Percentiles rank a stretch among this genome's conserved stretches.
Evolutionary conservation across 2,329 filamentous ascomycete genomes (phyloP).

Genomic region (Aspergillus quadrilineatus): DNA sequence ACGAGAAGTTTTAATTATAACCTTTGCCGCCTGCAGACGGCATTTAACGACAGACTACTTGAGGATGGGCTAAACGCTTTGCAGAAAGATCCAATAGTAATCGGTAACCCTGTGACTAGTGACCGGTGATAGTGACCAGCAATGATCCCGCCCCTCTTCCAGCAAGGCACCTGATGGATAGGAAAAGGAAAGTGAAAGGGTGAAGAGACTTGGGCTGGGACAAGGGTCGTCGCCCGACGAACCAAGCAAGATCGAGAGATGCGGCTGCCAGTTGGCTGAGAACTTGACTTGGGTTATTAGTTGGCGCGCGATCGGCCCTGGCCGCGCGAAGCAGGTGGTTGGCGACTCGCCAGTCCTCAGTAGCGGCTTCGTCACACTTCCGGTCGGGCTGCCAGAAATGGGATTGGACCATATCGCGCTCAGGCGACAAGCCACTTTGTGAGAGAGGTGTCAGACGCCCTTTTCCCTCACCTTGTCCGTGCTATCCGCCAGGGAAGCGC

Average conservation of each 20-base stretch:
- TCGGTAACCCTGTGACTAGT: not conserved
- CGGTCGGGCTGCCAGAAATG: not conserved
- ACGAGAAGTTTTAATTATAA: slow-evolving; percentile 14
- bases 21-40: slow-evolving; percentile 19
- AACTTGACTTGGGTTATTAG: slow-evolving; percentile 19
- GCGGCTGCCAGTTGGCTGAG: slow-evolving; percentile 30
- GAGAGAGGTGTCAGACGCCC: slow-evolving; percentile 19
- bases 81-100: slow-evolving; percentile 10
- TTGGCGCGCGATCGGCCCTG: slow-evolving; percentile 43
- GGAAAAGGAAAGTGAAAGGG: slow-evolving; percentile 1
- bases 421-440: slow-evolving; percentile 30
- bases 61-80: slow-evolving; percentile 10
- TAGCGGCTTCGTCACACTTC: not conserved
- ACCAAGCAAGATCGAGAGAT: slow-evolving; percentile 17
- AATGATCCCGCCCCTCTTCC: slow-evolving; percentile 2
- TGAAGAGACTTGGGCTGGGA: slow-evolving; percentile 10
- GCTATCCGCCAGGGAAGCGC: slow-evolving; percentile 27
- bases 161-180: not conserved
- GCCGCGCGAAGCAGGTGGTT: slow-evolving; percentile 28
- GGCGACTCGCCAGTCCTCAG: slow-evolving; percentile 9
- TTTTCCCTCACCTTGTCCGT: slow-evolving; percentile 4
- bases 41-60: slow-evolving; percentile 4
- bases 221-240: slow-evolving; percentile 10
- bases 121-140: not conserved
- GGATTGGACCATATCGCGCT: slow-evolving; percentile 26